phyloP scores from a whole-genome alignment of 176 grass and related monocot genomes.

The Poa pratensis region DNA sequence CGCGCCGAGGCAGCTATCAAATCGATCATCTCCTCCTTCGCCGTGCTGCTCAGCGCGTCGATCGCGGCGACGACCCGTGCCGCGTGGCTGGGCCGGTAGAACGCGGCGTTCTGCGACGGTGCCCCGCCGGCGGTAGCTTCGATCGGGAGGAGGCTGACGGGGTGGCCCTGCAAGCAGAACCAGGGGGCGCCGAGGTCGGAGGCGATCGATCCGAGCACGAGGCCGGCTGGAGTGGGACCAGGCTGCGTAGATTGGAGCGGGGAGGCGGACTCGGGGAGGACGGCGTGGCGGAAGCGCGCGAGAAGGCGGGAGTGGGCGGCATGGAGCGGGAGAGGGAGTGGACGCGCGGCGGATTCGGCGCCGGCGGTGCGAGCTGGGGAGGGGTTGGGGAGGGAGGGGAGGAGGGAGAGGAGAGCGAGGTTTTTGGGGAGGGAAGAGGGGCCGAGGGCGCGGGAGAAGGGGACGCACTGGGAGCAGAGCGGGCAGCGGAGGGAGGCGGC shows the following conservation, averaged over 20 bases:
- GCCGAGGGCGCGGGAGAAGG: slow-evolving; percentile 66
- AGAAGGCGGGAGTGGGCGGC: slow-evolving; percentile 40
- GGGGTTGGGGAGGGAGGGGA: neutral
- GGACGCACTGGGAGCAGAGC: slow-evolving; percentile 79
- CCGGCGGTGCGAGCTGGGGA: neutral
- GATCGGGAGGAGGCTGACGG: slow-evolving; percentile 39
- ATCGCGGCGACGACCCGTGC: slow-evolving; percentile 27
- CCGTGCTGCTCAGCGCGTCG: slow-evolving; percentile 47
- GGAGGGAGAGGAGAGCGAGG: slow-evolving; percentile 63
- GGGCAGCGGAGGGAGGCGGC: slow-evolving; percentile 75
- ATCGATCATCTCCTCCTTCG: slow-evolving; percentile 55
- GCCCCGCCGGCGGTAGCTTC: neutral
- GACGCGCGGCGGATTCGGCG: neutral
- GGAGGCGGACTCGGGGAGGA: slow-evolving; percentile 42
- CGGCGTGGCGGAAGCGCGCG: slow-evolving; percentile 41
- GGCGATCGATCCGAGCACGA: slow-evolving; percentile 49
- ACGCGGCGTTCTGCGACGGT: slow-evolving; percentile 5
- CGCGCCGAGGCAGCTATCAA: slow-evolving; percentile 54
- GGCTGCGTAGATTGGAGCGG: slow-evolving; percentile 32
- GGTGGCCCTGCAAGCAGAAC: slow-evolving; percentile 39
- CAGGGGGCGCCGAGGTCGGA: slow-evolving; percentile 42
- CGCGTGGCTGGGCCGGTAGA: slow-evolving; percentile 52
- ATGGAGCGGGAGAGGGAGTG: slow-evolving; percentile 43
- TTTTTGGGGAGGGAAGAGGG: slow-evolving; percentile 79
- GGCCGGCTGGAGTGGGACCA: slow-evolving; percentile 7